Conservation (phyloP, 352 stramenopile species). For the Aphanomyces astaci region DNA sequence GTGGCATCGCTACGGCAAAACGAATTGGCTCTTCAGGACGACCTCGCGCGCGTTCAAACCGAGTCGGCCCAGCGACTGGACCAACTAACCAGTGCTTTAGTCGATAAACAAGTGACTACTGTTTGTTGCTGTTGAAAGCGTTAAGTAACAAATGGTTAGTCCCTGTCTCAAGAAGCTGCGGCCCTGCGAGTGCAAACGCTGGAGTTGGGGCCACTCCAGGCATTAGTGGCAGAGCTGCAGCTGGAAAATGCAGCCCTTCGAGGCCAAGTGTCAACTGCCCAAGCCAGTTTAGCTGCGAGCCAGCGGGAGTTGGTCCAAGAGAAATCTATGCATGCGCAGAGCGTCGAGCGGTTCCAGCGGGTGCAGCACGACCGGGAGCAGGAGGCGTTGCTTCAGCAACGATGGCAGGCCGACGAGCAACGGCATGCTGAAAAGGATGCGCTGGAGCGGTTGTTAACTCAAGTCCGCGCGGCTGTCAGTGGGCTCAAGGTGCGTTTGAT, state of each 20-base stretch:
- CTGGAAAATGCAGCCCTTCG: neutral
- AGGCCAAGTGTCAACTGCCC: neutral
- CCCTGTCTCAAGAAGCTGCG: neutral
- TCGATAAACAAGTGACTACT: slow-evolving; percentile 1
- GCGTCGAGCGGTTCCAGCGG: slow-evolving; percentile 11
- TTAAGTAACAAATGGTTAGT: neutral
- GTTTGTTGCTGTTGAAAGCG: neutral
- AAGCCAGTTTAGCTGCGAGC: neutral
- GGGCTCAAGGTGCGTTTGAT: slow-evolving; percentile 9
- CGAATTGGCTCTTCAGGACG: neutral
- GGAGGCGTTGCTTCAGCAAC: slow-evolving; percentile 18
- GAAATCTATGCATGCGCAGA: slow-evolving; percentile 14
- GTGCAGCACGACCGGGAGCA: slow-evolving; percentile 17
- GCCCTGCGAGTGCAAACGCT: slow-evolving; percentile 2
- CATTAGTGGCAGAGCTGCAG: neutral
- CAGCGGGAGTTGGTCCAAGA: slow-evolving; percentile 16
- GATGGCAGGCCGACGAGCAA: slow-evolving; percentile 16
- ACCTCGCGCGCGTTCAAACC: neutral
- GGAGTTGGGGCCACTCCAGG: neutral
- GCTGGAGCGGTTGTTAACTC: slow-evolving; percentile 12
- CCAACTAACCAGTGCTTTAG: neutral
- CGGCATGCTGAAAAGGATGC: slow-evolving; percentile 22
- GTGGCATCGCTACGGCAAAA: neutral
- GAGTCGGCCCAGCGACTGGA: neutral
- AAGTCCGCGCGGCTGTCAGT: slow-evolving; percentile 21